Evolutionary conservation across 495 filamentous ascomycete genomes (phyloP), one percentile per base, ranked within the genome.

Genomic region (Penicillium mononematosum): DNA sequence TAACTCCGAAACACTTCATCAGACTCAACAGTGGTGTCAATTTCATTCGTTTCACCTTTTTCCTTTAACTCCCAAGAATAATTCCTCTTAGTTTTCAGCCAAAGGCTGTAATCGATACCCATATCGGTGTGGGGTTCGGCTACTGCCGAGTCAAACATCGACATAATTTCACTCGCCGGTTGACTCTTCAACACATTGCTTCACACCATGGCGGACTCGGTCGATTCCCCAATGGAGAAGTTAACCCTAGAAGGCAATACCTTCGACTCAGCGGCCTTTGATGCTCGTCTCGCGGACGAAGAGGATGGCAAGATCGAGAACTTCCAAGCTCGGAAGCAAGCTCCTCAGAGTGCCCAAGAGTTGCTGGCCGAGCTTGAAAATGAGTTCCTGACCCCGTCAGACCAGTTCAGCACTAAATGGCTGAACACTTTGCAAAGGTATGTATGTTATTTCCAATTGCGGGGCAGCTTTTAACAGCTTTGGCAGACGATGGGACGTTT

Each of bases 381-480:
- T 49, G 84, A 91, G 38, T 95, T 90, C 62, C 74, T 98, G 8
- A 82, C 83, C 9, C 94, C 94, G 3, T 86, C 90, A 9, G 79
- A 85, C 7, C 76, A 76, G 2, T 97, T 98, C 71, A 88, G 85
- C 42, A 72, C 80, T 2, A 83, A 85, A 67, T 98, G 93, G 94
- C 78, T 98, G 47, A 91, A 96, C 70, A 80, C 81, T 41, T 70
- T 98, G 20, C 94, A 98, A 72, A 88, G 89, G 83, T 88, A 72
- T 50, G 75, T 63, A 31, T 10, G 0, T 27, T 25, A 46, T 25
- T 50, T 49, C 31, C 27, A 8, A 53, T 25, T 55, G 39, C 32
- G 29, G 50, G 20, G 44, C 52, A 53, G 20, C 48, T 36, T 51
- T 64, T 71, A 46, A 70, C 51, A 36, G 50, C 53, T 50, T 46